Evolutionary conservation across 306 rosid species (phyloP).

Genomic region (Vachellia collinsii): DNA sequence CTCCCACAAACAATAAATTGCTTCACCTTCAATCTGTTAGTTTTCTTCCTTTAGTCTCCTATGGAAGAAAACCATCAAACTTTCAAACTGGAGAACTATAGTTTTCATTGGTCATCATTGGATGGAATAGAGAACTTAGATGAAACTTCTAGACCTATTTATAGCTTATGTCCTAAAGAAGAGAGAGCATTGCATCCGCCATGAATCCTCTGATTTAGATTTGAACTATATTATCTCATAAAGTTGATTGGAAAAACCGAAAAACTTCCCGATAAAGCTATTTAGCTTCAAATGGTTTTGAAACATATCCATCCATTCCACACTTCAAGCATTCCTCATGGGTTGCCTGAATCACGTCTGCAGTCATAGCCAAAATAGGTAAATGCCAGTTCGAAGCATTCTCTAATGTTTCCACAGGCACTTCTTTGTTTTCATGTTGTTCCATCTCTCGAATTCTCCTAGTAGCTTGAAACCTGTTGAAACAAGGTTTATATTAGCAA

Average conservation of each 20-base stretch:
- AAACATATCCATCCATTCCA: constrained; percentile 97
- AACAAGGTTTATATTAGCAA: constrained; percentile 20
- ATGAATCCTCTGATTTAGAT: constrained; percentile 30
- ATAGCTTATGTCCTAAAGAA: constrained; percentile 42
- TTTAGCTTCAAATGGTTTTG: constrained; percentile 95
- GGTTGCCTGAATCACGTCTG: constrained; percentile 95
- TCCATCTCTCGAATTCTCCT: constrained; percentile 66
- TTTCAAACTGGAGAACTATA: constrained; percentile 12
- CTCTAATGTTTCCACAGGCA: constrained; percentile 40
- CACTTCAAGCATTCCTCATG: constrained; percentile 67
- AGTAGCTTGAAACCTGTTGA: constrained; percentile 81
- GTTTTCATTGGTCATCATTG: constrained; percentile 12
- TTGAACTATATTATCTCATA: constrained; percentile 46
- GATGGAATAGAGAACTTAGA: constrained; percentile 49
- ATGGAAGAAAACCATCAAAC: background rate
- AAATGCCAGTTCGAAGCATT: constrained; percentile 56
- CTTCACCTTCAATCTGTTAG: background rate
- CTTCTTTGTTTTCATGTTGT: constrained; percentile 45
- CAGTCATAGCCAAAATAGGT: constrained; percentile 96
- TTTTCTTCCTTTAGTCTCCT: constrained; percentile 25
- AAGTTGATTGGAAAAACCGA: constrained; percentile 55
- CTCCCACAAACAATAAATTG: background rate
- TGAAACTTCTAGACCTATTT: constrained; percentile 47
- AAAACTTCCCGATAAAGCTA: constrained; percentile 91
- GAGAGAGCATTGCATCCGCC: constrained; percentile 34